Conservation (phyloP, 208 protist genomes). For the Acanthamoeba polyphaga region DNA sequence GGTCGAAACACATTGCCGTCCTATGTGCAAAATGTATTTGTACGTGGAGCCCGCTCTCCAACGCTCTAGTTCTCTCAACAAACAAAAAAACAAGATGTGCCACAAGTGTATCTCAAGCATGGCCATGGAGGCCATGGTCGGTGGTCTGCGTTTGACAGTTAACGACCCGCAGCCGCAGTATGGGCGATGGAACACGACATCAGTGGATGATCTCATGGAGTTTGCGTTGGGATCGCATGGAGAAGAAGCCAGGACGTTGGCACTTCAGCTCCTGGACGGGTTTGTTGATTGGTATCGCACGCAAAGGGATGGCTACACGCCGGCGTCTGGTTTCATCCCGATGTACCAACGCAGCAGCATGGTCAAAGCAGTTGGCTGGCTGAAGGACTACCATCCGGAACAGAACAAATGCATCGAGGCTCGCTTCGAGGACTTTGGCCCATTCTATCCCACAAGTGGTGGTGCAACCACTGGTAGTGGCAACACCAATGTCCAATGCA, state of each 20-base stretch:
- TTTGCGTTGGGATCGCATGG: slow-evolving; percentile 18
- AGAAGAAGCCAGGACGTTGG: slow-evolving; percentile 19
- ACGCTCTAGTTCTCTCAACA: too few relatives aligned
- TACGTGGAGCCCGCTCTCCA: too few relatives aligned
- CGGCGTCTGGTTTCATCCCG: background rate
- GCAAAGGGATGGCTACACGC: slow-evolving; percentile 18
- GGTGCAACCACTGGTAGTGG: background rate
- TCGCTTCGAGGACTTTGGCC: background rate
- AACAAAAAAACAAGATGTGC: too few relatives aligned
- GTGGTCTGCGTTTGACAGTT: too few relatives aligned
- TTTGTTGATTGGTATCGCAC: slow-evolving; percentile 26
- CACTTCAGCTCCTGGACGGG: slow-evolving; percentile 15
- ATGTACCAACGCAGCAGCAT: slow-evolving; percentile 29
- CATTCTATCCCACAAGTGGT: background rate
- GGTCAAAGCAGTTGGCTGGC: slow-evolving; percentile 8
- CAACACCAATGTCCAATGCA: background rate
- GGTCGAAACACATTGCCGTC: too few relatives aligned
- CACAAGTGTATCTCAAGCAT: too few relatives aligned
- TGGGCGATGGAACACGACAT: background rate
- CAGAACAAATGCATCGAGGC: slow-evolving; percentile 10
- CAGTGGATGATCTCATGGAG: slow-evolving; percentile 31
- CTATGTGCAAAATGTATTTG: too few relatives aligned
- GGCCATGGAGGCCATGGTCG: too few relatives aligned
- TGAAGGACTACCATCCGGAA: background rate
- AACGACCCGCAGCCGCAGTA: too few relatives aligned